Base-by-base conservation (phyloP, 352 stramenopile species). In the Pythium sp. region DNA sequence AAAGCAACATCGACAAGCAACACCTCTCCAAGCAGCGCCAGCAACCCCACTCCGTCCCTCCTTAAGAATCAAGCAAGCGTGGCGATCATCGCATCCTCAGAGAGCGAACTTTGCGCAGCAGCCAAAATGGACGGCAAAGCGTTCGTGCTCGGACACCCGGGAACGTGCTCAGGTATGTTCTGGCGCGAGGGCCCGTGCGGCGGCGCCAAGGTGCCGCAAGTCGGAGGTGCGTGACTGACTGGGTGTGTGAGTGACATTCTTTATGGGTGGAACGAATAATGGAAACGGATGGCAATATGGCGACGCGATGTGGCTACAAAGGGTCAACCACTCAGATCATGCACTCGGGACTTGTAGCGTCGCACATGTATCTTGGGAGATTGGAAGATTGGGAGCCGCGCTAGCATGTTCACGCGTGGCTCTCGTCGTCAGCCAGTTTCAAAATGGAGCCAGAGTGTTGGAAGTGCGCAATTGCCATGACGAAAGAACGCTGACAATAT, bases 271-370 rank as follows among this genome's bases (percentile, higher is more conserved):
- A 51, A 22, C 5, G 18, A 51, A 22, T 11, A 51, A 9, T 22
- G 43, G 43, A 59, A 14, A 59, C 51, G 14, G 22, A 30, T 61
- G 30, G n/a, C 54, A 43, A 26, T n/a, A 34, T 26, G 30, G 54
- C 54, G 54, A 60, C 54, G 18, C 51, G 32, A 58, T 58, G 53
- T n/a, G 24, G 24, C 53, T 38, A 58, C 53, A 38, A 32, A 15
- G 24, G 49, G 8, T 32, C 49, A 26, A 14, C 20, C 11, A 9
- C 9, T 56, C n/a, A 20, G 49, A 8, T 24, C 43, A 22, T 22
- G 43, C 43, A 24, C 6, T 51, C 18, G 43, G 41, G 53, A 58
- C 24, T 5, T 58, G 53, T 8, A 32, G 26, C 53, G 53, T 58
- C 53, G 24, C 53, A 36, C 14, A 2, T 6, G 43, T 18, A 24